Conservation (phyloP, 2,329 filamentous ascomycete species). For the Cytospora leucostoma region DNA sequence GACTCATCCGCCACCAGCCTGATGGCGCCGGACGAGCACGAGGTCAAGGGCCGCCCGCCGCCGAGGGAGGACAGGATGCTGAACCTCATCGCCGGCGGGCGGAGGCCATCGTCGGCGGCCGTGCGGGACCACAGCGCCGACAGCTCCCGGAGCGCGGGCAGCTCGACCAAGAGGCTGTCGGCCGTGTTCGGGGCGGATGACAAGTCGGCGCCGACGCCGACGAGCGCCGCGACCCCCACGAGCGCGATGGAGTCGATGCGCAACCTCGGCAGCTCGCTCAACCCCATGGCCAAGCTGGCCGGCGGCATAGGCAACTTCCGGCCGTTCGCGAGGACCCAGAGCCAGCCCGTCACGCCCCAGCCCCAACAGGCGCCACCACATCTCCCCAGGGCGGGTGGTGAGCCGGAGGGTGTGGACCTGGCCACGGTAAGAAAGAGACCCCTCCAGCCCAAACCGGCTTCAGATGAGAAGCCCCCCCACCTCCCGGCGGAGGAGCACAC, state of each 20-base stretch:
- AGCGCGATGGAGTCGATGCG: conserved; percentile 74
- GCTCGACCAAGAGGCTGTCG: conserved; percentile 50
- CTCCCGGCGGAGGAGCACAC: not conserved
- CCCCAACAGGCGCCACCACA: conserved; percentile 41
- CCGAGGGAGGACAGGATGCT: conserved; percentile 65
- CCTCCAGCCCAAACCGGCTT: too few relatives aligned
- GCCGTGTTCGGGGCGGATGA: conserved; percentile 54
- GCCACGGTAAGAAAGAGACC: conserved; percentile 50
- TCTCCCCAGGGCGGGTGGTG: conserved; percentile 38
- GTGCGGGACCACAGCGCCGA: conserved; percentile 74
- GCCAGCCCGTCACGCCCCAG: conserved; percentile 41
- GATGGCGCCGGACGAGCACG: conserved; percentile 43
- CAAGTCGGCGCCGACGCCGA: conserved; percentile 37
- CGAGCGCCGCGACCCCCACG: conserved; percentile 54
- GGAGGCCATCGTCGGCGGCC: conserved; percentile 41
- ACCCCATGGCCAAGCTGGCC: conserved; percentile 78
- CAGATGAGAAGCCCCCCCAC: too few relatives aligned
- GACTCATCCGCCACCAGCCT: conserved; percentile 58
- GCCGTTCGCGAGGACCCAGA: conserved; percentile 66
- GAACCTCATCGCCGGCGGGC: conserved; percentile 67
- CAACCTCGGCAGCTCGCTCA: conserved; percentile 76
- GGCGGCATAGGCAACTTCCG: conserved; percentile 67
- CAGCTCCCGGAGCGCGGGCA: conserved; percentile 65
- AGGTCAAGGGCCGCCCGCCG: conserved; percentile 35
- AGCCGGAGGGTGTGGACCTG: conserved; percentile 55